Evolutionary conservation across 108 stramenopile species (phyloP), one percentile per base, ranked within the genome.

Genomic region (Nitzschia sp.): DNA sequence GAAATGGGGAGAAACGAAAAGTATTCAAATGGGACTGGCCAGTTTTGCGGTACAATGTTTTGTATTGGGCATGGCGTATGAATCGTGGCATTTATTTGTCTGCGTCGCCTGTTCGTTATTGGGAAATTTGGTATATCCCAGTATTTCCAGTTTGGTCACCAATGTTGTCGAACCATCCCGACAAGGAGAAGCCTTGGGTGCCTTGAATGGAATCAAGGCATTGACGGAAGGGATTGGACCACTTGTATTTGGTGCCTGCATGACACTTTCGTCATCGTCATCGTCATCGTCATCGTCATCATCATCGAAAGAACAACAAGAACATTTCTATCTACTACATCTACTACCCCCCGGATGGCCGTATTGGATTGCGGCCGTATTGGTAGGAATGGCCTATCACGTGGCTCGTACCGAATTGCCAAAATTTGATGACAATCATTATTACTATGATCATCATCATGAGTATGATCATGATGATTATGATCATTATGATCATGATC

Each of bases 191-290:
- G 96, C 96, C 23, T 75, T 97, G 38, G 97, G 97, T 17, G 92
- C 97, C 11, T 66, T 98, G 28, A 98, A 98, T 71, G 97, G 97
- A 5, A 86, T 98, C 66, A 96, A 96, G 64, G 95, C 94, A 44
- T 72, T 98, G 52, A 97, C 97, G 0, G 97, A 96, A 73, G 97
- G 96, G 17, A 77, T 91, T 2, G 93, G 93, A 3, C 93, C 93
- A 0, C 60, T 94, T 1, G 13, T 91, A 4, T 94, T 94, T 69
- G 92, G 92, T 26, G 79, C 82, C 0, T 74, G 91, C 34, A 80
- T 94, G 76, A 94, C 93, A 0, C 35, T 90, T 19, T 83, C 79
- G 26, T n/a, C n/a, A n/a, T n/a, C n/a, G n/a, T n/a, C n/a, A n/a
- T n/a, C n/a, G n/a, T n/a, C n/a, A n/a, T n/a, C n/a, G n/a, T n/a